Evolutionary conservation across 2,329 filamentous ascomycete species (phyloP).

Genomic region (Atkinsonella texensis): DNA sequence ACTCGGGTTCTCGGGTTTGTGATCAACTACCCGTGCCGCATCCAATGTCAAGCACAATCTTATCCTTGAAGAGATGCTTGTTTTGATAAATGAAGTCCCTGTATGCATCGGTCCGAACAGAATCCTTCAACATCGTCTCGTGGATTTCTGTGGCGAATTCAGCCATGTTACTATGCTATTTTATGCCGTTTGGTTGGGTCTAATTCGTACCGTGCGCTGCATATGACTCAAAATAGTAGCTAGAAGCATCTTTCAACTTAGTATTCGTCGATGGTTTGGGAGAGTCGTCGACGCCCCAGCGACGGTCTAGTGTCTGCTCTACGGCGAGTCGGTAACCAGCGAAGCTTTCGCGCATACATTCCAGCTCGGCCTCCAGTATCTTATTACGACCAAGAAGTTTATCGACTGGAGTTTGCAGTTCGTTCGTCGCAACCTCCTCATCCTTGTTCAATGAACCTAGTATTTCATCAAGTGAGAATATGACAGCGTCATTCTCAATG

Average conservation of each 20-base stretch:
- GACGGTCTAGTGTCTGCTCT: conserved; percentile 52
- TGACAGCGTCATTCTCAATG: conserved; percentile 76
- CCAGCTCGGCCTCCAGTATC: conserved; percentile 49
- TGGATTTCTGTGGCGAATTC: conserved; percentile 55
- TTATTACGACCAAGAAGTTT: conserved; percentile 36
- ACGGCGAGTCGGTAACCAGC: conserved; percentile 53
- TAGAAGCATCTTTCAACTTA: conserved; percentile 20
- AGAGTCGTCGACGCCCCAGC: conserved; percentile 43
- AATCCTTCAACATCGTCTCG: conserved; percentile 90
- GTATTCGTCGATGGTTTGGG: not conserved
- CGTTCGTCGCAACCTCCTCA: conserved; percentile 17
- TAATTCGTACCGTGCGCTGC: conserved; percentile 41
- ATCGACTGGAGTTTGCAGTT: conserved; percentile 15
- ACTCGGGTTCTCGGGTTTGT: not conserved
- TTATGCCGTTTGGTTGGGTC: not conserved
- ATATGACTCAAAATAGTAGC: conserved; percentile 50
- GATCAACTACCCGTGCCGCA: conserved; percentile 52
- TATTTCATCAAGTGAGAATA: conserved; percentile 73
- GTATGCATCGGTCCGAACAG: conserved; percentile 79
- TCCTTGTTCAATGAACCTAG: conserved; percentile 33
- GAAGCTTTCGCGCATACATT: conserved; percentile 47
- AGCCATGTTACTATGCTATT: not conserved
- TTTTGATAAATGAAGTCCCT: conserved; percentile 91
- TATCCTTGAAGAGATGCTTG: conserved; percentile 74
- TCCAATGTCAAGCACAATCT: conserved; percentile 81